A percentile compares a stretch with the other conserved stretches of the same genome.
Evolutionary conservation across 2,329 filamentous ascomycete species (phyloP).

Genomic region (Drechslerella stenobrocha): DNA sequence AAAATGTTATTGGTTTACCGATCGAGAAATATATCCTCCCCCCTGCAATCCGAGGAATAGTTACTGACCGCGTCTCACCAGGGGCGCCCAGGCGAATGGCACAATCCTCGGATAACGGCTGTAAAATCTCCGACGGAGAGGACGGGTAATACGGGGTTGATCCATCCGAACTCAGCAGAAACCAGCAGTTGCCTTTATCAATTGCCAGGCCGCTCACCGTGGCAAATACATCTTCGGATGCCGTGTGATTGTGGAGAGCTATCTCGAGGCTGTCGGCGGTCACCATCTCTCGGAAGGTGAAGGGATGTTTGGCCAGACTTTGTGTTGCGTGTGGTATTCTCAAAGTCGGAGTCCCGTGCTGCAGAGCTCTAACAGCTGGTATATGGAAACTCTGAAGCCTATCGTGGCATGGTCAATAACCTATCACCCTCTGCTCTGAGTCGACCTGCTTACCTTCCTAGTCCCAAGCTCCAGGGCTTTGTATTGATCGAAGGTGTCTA

Average conservation of each 20-base stretch:
- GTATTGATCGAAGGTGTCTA: background rate
- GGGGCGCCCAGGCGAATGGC: slow-evolving; percentile 67
- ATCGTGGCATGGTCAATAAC: no score
- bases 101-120: slow-evolving; percentile 63
- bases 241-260: slow-evolving; percentile 68
- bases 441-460: no score
- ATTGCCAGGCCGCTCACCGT: slow-evolving; percentile 71
- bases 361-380: no score
- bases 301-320: background rate
- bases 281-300: slow-evolving; percentile 9
- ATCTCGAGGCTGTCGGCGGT: slow-evolving; percentile 61
- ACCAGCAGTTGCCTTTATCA: slow-evolving; percentile 64
- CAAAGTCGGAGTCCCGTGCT: no score
- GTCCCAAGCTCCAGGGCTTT: no score
- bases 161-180: slow-evolving; percentile 69
- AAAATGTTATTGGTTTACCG: slow-evolving; percentile 66
- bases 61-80: slow-evolving; percentile 64
- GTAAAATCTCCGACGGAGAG: slow-evolving; percentile 61
- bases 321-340: slow-evolving; percentile 16
- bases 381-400: no score
- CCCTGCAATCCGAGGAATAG: slow-evolving; percentile 70
- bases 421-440: no score
- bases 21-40: slow-evolving; percentile 73
- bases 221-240: slow-evolving; percentile 65
- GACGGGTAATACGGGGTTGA: slow-evolving; percentile 67